Evolutionary conservation across 495 filamentous ascomycete species (phyloP).

Genomic region (Patellaria atrata): DNA sequence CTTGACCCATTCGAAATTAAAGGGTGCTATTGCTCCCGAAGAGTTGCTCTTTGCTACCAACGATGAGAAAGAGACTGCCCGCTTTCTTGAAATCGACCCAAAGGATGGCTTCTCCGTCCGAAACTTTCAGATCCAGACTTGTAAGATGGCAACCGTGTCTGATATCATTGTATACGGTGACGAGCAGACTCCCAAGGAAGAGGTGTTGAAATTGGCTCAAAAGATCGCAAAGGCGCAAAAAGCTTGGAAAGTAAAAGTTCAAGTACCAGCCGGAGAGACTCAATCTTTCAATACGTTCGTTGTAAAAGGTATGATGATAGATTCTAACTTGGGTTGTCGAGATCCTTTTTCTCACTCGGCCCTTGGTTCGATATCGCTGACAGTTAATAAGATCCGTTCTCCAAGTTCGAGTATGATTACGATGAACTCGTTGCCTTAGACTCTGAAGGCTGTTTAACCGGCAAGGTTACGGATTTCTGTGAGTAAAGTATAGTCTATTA

Average conservation of each 20-base stretch:
- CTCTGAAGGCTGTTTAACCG: conserved; percentile 56
- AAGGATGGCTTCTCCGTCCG: conserved; percentile 68
- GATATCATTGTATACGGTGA: conserved; percentile 89
- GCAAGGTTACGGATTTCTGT: conserved; percentile 79
- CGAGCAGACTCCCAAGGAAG: conserved; percentile 35
- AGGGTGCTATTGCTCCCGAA: conserved; percentile 66
- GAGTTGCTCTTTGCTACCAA: conserved; percentile 46
- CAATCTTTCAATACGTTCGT: conserved; percentile 71
- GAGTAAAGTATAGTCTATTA: conserved; percentile 19
- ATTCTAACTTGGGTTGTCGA: conserved; percentile 4
- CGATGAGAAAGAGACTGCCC: conserved; percentile 26
- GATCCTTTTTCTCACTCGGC: conserved; percentile 8
- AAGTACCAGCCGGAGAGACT: too few relatives aligned
- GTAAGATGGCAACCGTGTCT: conserved; percentile 73
- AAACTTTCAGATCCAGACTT: conserved; percentile 94
- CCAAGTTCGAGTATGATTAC: conserved; percentile 56
- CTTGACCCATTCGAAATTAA: conserved; percentile 56
- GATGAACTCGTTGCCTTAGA: conserved; percentile 59
- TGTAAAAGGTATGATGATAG: conserved; percentile 38
- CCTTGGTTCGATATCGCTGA: too few relatives aligned
- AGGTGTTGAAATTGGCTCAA: conserved; percentile 52
- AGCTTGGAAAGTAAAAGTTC: conserved; percentile 52
- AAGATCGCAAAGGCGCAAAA: conserved; percentile 62
- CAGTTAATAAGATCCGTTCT: conserved; percentile 41
- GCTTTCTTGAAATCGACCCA: conserved; percentile 71